These are phyloP conservation scores for Globisporangium mamillatum DNA, from an alignment of 352 stramenopile species.

Conservation along the genomic window DNA sequence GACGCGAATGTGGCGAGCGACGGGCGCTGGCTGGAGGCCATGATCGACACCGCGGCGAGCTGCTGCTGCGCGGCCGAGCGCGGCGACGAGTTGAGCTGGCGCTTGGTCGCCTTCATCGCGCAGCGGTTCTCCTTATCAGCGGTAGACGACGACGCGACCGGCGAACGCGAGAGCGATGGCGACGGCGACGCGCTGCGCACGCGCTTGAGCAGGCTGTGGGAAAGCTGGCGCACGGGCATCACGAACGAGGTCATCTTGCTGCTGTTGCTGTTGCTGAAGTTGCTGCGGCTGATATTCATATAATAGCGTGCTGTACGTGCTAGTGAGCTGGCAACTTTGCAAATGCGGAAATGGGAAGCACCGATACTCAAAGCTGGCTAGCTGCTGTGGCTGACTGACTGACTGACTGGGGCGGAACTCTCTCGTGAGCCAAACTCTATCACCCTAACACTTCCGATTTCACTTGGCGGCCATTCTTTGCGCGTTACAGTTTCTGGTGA, in stretches of 20 bases:
- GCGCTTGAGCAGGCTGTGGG: constrained; percentile 40
- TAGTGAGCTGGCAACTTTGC: neutral
- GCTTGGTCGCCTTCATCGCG: constrained; percentile 62
- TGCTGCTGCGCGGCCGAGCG: constrained; percentile 25
- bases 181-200: constrained; percentile 25
- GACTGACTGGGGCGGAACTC: neutral
- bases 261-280: neutral
- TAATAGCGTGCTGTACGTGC: neutral
- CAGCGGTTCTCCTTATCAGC: constrained; percentile 25
- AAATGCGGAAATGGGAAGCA: neutral
- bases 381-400: neutral
- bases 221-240: constrained; percentile 37
- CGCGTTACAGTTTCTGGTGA: neutral
- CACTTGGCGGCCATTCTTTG: neutral
- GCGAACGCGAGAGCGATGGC: constrained; percentile 1
- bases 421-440: no score
- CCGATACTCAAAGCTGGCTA: neutral
- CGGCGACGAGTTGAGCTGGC: constrained; percentile 43
- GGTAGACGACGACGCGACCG: neutral
- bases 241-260: constrained; percentile 46
- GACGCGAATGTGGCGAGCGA: constrained; percentile 5
- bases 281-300: neutral
- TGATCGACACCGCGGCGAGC: constrained; percentile 15
- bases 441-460: neutral
- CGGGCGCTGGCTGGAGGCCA: constrained; percentile 17